A percentile compares a stretch with the other conserved stretches of the same genome.
Evolutionary conservation across 164 flowering plant species (phyloP).

Genomic region (Piper betle): DNA sequence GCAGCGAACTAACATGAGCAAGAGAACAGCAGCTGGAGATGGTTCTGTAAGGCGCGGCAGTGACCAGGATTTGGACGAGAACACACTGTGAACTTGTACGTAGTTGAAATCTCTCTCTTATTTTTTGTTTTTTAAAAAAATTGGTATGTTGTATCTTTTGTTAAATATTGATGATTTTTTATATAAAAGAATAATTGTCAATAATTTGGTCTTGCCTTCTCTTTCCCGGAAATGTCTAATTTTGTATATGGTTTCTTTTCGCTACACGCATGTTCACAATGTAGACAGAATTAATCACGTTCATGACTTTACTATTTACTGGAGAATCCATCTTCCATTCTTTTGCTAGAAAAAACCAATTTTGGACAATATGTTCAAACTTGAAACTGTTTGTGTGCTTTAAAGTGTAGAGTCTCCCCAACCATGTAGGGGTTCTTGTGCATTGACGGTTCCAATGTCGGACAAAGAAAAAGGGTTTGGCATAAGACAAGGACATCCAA

Average conservation of each 20-base stretch:
- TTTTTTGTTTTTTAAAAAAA: too few relatives aligned
- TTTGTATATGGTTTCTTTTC: neutral
- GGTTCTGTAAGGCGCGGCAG: slow-evolving; percentile 17
- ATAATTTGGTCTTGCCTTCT: neutral
- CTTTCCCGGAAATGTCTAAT: neutral
- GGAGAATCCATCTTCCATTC: neutral
- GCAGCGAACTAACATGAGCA: slow-evolving; percentile 91
- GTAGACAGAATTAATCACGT: too few relatives aligned
- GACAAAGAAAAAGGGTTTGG: too few relatives aligned
- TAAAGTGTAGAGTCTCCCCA: too few relatives aligned
- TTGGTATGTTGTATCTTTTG: too few relatives aligned
- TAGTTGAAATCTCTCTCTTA: neutral
- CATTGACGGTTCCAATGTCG: too few relatives aligned
- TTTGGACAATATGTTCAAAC: neutral
- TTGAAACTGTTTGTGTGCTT: too few relatives aligned
- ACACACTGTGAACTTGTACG: slow-evolving; percentile 2
- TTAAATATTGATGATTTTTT: too few relatives aligned
- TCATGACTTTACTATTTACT: neutral
- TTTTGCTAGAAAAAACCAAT: neutral
- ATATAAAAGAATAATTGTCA: too few relatives aligned
- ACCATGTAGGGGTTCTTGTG: too few relatives aligned
- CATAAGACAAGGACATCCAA: too few relatives aligned
- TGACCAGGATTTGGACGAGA: slow-evolving; percentile 14
- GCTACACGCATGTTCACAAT: too few relatives aligned
- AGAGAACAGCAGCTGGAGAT: slow-evolving; percentile 39